phyloP scores from a whole-genome alignment of 345 rosid genomes.

The Hibiscus trionum region DNA sequence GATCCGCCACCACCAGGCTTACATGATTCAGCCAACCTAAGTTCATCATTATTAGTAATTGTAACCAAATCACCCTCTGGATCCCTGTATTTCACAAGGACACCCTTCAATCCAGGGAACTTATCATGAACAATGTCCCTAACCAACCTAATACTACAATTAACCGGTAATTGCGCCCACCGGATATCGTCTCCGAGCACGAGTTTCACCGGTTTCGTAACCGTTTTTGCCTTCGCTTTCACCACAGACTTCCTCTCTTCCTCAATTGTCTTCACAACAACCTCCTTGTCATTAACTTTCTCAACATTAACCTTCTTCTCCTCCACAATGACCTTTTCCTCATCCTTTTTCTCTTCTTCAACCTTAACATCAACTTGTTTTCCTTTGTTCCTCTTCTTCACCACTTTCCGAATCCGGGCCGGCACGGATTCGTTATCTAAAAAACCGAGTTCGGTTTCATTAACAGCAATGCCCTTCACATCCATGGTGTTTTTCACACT shows the following conservation, averaged over 20 bases:
- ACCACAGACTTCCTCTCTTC: slow-evolving; percentile 41
- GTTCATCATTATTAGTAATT: slow-evolving; percentile 75
- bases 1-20: slow-evolving; percentile 44
- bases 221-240: slow-evolving; percentile 32
- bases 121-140: slow-evolving; percentile 74
- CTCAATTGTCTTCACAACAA: slow-evolving; percentile 40
- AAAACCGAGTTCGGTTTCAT: slow-evolving; percentile 54
- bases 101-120: slow-evolving; percentile 68
- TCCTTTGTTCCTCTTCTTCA: slow-evolving; percentile 48
- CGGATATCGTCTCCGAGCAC: slow-evolving; percentile 92
- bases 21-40: slow-evolving; percentile 60
- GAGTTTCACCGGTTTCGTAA: slow-evolving; percentile 69
- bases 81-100: slow-evolving; percentile 81
- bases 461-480: slow-evolving; percentile 58
- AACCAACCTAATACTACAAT: slow-evolving; percentile 55
- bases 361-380: slow-evolving; percentile 31
- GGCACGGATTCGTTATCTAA: slow-evolving; percentile 30
- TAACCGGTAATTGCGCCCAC: slow-evolving; percentile 70
- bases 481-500: slow-evolving; percentile 54
- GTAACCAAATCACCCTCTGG: slow-evolving; percentile 91
- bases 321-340: slow-evolving; percentile 44
- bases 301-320: slow-evolving; percentile 24
- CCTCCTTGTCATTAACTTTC: slow-evolving; percentile 49
- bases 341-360: slow-evolving; percentile 27
- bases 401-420: slow-evolving; percentile 36